Evolutionary conservation across 192 early-diverging fungal species (phyloP).

Genomic region (Linnemannia exigua): DNA sequence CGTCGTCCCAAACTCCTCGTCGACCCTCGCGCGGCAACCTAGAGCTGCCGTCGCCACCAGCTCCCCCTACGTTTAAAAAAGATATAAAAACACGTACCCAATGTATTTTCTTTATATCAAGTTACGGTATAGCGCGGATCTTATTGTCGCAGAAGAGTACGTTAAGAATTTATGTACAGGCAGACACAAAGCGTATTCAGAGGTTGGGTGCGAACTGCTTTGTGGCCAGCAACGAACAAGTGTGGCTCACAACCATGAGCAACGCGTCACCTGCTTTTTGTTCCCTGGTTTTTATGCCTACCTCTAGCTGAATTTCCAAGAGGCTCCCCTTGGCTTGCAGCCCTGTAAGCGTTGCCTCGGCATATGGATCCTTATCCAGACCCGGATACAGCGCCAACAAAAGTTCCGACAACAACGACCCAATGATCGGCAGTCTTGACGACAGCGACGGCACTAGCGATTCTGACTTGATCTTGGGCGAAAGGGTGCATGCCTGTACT

Average conservation of each 20-base stretch:
- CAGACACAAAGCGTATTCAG: conserved; percentile 1
- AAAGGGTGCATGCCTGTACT: background rate
- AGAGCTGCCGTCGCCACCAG: background rate
- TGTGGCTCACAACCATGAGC: background rate
- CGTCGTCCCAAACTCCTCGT: conserved; percentile 12
- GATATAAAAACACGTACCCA: too few relatives aligned
- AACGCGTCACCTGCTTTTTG: background rate
- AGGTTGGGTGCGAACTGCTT: background rate
- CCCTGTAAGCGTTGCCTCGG: background rate
- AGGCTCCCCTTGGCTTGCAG: background rate
- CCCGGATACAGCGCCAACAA: background rate
- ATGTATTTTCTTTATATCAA: background rate
- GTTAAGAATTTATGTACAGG: background rate
- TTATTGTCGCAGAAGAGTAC: background rate
- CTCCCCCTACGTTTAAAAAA: conserved; percentile 14
- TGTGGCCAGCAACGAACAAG: background rate
- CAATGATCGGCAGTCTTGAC: background rate
- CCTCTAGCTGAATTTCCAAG: background rate
- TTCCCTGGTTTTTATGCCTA: background rate
- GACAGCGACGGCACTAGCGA: background rate
- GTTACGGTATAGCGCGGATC: conserved; percentile 13
- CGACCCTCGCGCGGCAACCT: background rate
- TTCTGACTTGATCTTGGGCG: background rate
- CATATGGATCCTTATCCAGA: background rate
- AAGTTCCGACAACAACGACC: background rate